Base-by-base conservation (phyloP, 2,329 filamentous ascomycete genomes). In the Talaromyces rugulosus region DNA sequence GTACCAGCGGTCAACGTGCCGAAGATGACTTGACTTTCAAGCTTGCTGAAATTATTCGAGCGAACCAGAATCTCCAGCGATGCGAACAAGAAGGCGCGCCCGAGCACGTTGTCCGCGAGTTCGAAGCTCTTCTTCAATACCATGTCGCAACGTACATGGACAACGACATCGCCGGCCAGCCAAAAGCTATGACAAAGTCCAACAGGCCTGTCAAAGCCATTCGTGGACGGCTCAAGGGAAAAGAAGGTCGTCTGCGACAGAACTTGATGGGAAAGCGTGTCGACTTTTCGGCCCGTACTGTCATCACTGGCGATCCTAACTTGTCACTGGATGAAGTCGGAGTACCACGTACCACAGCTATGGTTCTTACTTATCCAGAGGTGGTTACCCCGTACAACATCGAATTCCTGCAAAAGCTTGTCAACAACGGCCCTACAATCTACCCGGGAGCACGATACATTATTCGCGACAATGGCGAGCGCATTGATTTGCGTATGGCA, bases 191-290 rank as follows among this genome's bases (percentile, higher is more conserved):
- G 72, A 96, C 99, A 73, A 99, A 99, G 82, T 96, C 92, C 61
- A 96, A 96, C 55, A 88, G 96, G 72, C 93, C 96, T 0, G 90
- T 99, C 68, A 99, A 99, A 81, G 92, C 95, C 16, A 96, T 99
- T 67, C 91, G 96, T 70, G 92, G 92, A 64, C 93, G 95, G 78
- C 84, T 99, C 75, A 99, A 99, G 87, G 96, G 96, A 66, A 99
- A 99, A 80, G 95, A 99, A 75, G 95, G 95, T 69, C 92, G 95
- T 83, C 87, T 99, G 28, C 89, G 95, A 81, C 95, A 96, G 74
- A 99, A 99, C 78, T 82, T 99, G 83, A 99, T 99, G 96, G 95
- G 95, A 66, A 99, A 99, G 80, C 92, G 93, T 87, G 95, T 99
- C 64, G 95, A 99, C 75, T 99, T 99, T 73, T 99, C 96, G 0